These are phyloP conservation scores for Termitomyces bulborhizus DNA, from an alignment of 768 basidiomycete genomes.

Conservation along the genomic window DNA sequence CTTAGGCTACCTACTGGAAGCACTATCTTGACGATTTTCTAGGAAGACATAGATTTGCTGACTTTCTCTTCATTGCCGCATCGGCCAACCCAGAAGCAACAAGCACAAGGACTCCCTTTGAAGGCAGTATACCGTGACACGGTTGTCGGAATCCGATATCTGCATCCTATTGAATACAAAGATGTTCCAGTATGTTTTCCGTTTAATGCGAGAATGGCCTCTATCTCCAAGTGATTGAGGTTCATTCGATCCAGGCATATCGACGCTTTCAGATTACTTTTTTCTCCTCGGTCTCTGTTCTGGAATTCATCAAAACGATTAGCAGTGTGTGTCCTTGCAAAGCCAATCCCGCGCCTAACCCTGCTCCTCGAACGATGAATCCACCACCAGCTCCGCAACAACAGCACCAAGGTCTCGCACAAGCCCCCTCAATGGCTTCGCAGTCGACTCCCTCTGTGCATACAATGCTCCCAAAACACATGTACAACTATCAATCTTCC, in stretches of 20 bases:
- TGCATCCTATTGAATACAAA: slow-evolving; percentile 38
- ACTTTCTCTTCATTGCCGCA: slow-evolving; percentile 49
- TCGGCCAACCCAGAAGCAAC: slow-evolving; percentile 17
- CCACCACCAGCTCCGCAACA: slow-evolving; percentile 6
- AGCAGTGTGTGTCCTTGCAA: slow-evolving; percentile 72
- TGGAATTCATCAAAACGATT: slow-evolving; percentile 57
- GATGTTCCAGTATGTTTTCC: slow-evolving; percentile 11
- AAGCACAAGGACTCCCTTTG: slow-evolving; percentile 56
- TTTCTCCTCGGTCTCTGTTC: slow-evolving; percentile 36
- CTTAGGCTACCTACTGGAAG: background rate
- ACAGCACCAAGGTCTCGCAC: slow-evolving; percentile 4
- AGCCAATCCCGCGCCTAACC: slow-evolving; percentile 33
- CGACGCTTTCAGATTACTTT: slow-evolving; percentile 78
- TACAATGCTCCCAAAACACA: background rate
- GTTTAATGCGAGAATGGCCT: background rate
- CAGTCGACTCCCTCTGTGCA: background rate
- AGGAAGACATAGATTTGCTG: slow-evolving; percentile 78
- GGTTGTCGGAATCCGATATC: slow-evolving; percentile 70
- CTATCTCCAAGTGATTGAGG: slow-evolving; percentile 8
- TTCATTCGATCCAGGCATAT: slow-evolving; percentile 40
- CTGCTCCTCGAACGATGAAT: slow-evolving; percentile 6
- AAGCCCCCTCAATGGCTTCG: background rate
- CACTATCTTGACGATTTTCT: slow-evolving; percentile 8
- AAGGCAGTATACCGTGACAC: slow-evolving; percentile 76
- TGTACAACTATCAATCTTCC: background rate